phyloP scores from a whole-genome alignment of 805 yeast species.

The Schwanniomyces pseudopolymorphus region DNA sequence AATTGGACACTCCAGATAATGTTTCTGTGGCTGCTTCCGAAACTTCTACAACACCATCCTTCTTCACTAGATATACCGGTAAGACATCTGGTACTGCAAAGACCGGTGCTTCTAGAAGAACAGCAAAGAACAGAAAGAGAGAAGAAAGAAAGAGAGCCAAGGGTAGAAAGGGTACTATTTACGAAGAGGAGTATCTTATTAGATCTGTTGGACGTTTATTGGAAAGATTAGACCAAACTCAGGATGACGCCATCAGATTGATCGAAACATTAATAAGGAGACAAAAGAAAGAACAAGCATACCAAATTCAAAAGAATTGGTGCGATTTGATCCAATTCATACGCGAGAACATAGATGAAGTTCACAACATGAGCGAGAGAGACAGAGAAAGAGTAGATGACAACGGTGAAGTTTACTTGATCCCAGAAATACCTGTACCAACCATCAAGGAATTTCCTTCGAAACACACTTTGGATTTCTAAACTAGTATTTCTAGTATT shows the following conservation, averaged over 20 bases:
- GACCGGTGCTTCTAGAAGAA: slow-evolving; percentile 91
- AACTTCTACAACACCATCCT: slow-evolving; percentile 87
- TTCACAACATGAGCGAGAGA: slow-evolving; percentile 76
- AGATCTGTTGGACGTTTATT: slow-evolving; percentile 84
- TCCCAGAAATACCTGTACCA: slow-evolving; percentile 78
- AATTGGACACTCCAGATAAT: slow-evolving; percentile 79
- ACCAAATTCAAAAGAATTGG: slow-evolving; percentile 70
- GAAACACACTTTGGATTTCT: slow-evolving; percentile 59
- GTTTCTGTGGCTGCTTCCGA: slow-evolving; percentile 95
- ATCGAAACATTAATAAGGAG: slow-evolving; percentile 78
- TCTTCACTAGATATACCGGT: slow-evolving; percentile 94
- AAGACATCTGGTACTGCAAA: slow-evolving; percentile 94
- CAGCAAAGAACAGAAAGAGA: slow-evolving; percentile 88
- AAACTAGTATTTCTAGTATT: slow-evolving; percentile 8
- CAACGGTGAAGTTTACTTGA: slow-evolving; percentile 75
- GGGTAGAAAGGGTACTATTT: slow-evolving; percentile 96
- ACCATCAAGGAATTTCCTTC: slow-evolving; percentile 60
- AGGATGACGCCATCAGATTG: slow-evolving; percentile 69
- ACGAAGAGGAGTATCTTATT: slow-evolving; percentile 93
- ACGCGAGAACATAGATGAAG: slow-evolving; percentile 65
- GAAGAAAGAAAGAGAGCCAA: slow-evolving; percentile 95
- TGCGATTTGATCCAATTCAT: slow-evolving; percentile 55
- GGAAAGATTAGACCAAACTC: slow-evolving; percentile 75
- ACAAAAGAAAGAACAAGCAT: slow-evolving; percentile 73
- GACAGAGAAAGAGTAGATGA: slow-evolving; percentile 91